phyloP scores from a whole-genome alignment of 1,284 basidiomycete genomes.

The Pseudozyma pruni region DNA sequence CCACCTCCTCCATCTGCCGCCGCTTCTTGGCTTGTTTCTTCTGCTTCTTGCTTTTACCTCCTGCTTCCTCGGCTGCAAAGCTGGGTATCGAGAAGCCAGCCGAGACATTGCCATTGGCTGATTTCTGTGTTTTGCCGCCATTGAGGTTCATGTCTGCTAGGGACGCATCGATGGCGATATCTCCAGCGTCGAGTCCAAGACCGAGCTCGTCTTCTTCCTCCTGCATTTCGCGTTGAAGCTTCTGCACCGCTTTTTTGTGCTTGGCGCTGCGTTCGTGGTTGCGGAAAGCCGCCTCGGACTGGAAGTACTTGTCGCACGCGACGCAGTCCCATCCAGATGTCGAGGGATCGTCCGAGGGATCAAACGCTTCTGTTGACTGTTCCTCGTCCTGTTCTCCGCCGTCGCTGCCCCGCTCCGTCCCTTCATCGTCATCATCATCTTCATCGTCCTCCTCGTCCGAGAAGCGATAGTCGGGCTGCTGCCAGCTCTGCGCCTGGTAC shows the following conservation, averaged over 20 bases:
- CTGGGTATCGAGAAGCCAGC: conserved; percentile 45
- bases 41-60: conserved; percentile 55
- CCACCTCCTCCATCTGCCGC: conserved; percentile 46
- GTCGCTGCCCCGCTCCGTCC: conserved; percentile 15
- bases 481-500: conserved; percentile 70
- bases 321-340: conserved; percentile 84
- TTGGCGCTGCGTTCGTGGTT: conserved; percentile 97
- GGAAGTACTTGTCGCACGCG: conserved; percentile 90
- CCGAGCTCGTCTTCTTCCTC: conserved; percentile 79
- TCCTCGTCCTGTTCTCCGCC: conserved; percentile 24
- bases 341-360: conserved; percentile 11
- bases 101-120: conserved; percentile 15
- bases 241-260: conserved; percentile 76
- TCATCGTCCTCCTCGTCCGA: conserved; percentile 44
- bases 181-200: conserved; percentile 34
- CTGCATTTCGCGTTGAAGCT: conserved; percentile 78
- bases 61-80: conserved; percentile 15
- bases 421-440: conserved; percentile 8
- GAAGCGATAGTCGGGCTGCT: conserved; percentile 53
- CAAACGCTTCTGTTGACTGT: conserved; percentile 8
- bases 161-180: conserved; percentile 28
- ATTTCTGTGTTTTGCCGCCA: conserved; percentile 10
- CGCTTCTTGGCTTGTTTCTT: conserved; percentile 55
- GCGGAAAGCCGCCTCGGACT: conserved; percentile 91
- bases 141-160: conserved; percentile 35